A percentile compares a stretch with the other conserved stretches of the same genome.
Conservation (phyloP, 352 stramenopile species). For the Thraustochytrium sp. region DNA sequence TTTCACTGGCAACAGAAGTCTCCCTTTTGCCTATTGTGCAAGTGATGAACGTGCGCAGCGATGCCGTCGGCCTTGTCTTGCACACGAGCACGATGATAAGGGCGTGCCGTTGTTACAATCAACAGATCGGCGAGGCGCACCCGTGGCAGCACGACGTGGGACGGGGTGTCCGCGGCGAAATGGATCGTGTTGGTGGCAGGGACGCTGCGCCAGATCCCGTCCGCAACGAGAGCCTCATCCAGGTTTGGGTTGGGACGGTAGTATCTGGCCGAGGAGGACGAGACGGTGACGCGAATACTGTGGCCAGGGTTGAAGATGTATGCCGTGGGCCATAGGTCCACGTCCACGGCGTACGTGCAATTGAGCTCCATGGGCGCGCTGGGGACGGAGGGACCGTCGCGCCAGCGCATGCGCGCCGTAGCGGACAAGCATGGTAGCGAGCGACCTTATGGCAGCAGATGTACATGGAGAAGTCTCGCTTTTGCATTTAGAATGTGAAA, state of each 20-base stretch:
- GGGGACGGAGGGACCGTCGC: neutral
- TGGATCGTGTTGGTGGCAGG: slow-evolving; percentile 45
- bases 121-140: neutral
- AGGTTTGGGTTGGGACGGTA: slow-evolving; percentile 48
- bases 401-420: slow-evolving; percentile 50
- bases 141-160: neutral
- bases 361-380: slow-evolving; percentile 35
- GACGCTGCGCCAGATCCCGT: neutral
- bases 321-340: slow-evolving; percentile 49
- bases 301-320: slow-evolving; percentile 50
- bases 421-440: slow-evolving; percentile 32
- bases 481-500: no score
- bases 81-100: no score
- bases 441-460: no score
- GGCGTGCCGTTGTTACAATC: no score
- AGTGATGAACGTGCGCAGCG: no score
- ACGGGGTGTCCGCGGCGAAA: slow-evolving; percentile 39
- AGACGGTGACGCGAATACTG: slow-evolving; percentile 42
- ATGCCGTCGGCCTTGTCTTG: no score
- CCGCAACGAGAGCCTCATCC: slow-evolving; percentile 23
- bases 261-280: slow-evolving; percentile 44
- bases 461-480: no score
- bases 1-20: no score
- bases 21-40: no score
- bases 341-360: slow-evolving; percentile 45